phyloP scores from a whole-genome alignment of 176 grass and related monocot genomes.

The Oryza brachyantha region DNA sequence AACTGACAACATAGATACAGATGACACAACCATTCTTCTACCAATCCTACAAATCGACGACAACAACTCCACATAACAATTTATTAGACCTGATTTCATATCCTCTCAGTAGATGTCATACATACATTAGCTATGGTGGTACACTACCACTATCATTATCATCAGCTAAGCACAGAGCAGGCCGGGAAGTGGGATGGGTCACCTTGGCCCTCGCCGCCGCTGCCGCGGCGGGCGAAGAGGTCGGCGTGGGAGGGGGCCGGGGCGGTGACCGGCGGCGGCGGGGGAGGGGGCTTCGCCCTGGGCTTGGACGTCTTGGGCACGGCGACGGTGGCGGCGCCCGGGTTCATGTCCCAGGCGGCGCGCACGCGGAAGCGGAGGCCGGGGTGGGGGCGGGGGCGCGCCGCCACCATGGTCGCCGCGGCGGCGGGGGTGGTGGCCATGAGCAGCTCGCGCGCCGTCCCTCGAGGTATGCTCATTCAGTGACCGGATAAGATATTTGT shows the following conservation, averaged over 20 bases:
- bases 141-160: too few species aligned
- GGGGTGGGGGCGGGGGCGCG: slow-evolving; percentile 19
- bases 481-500: not conserved
- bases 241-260: slow-evolving; percentile 34
- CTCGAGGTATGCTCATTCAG: too few species aligned
- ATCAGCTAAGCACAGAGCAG: too few species aligned
- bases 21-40: not conserved
- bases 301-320: slow-evolving; percentile 41
- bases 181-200: not conserved
- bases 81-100: not conserved
- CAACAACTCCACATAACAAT: not conserved
- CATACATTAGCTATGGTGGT: not conserved
- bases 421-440: slow-evolving; percentile 31
- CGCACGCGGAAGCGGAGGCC: slow-evolving; percentile 16
- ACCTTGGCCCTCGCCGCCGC: slow-evolving; percentile 48
- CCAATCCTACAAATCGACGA: not conserved
- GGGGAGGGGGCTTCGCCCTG: slow-evolving; percentile 23
- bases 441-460: slow-evolving; percentile 3
- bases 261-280: not conserved
- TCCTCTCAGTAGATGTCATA: not conserved
- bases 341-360: slow-evolving; percentile 61
- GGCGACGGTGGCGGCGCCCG: slow-evolving; percentile 23
- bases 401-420: slow-evolving; percentile 23
- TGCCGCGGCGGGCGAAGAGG: slow-evolving; percentile 48
- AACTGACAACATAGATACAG: not conserved